Conservation (phyloP, 2,329 filamentous ascomycete genomes). For the Alternaria infectoria region DNA sequence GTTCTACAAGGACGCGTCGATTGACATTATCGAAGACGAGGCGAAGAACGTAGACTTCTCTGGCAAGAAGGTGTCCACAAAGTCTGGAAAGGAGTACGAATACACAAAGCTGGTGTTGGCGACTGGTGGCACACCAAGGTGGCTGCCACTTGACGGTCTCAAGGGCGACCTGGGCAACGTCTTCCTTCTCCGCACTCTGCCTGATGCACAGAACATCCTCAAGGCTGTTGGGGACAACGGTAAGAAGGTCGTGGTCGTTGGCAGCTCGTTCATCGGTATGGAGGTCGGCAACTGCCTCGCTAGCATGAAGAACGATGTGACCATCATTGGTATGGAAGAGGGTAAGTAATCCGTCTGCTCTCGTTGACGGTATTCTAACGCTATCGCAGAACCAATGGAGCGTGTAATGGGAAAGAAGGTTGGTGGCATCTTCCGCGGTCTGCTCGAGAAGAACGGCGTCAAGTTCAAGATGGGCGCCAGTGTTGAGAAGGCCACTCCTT, state of each 20-base stretch:
- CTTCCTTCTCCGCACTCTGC: slow-evolving; percentile 80
- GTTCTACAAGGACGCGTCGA: slow-evolving; percentile 72
- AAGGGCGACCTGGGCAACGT: slow-evolving; percentile 82
- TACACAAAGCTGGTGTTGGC: slow-evolving; percentile 93
- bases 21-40: slow-evolving; percentile 63
- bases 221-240: slow-evolving; percentile 77
- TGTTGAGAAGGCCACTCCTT: slow-evolving; percentile 83
- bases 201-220: slow-evolving; percentile 78
- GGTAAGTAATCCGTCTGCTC: slow-evolving; percentile 18
- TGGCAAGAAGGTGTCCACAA: slow-evolving; percentile 74
- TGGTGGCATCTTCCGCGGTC: slow-evolving; percentile 78
- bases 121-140: slow-evolving; percentile 79
- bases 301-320: slow-evolving; percentile 79
- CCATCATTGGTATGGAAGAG: slow-evolving; percentile 86
- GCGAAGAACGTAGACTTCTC: slow-evolving; percentile 80
- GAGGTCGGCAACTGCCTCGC: slow-evolving; percentile 86
- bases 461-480: slow-evolving; percentile 83
- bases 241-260: slow-evolving; percentile 92
- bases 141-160: slow-evolving; percentile 81
- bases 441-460: slow-evolving; percentile 83
- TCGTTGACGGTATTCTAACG: slow-evolving; percentile 14
- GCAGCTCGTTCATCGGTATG: slow-evolving; percentile 97
- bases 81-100: slow-evolving; percentile 70
- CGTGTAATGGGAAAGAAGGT: slow-evolving; percentile 83
- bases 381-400: slow-evolving; percentile 70